These are phyloP conservation scores for Coemansia sp. DNA, from an alignment of 192 early-diverging fungal genomes.

Conservation along the genomic window DNA sequence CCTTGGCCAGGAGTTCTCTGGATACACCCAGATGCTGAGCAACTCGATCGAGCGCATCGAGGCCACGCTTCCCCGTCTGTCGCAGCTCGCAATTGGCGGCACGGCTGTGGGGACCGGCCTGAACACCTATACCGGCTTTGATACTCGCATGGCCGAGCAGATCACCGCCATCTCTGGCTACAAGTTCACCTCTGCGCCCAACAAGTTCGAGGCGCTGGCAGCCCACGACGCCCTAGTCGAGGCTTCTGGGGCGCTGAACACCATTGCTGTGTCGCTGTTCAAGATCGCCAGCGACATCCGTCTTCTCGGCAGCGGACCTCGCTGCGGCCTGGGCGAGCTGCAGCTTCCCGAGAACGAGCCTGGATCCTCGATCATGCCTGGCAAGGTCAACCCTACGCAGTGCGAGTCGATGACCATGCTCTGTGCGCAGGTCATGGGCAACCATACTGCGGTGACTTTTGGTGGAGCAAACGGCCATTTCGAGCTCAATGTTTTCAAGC, in stretches of 20 bases:
- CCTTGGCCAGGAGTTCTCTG: conserved; percentile 97
- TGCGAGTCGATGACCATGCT: conserved; percentile 99
- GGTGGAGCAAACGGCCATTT: conserved; percentile 97
- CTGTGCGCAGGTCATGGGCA: conserved; percentile 98
- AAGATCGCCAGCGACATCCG: conserved; percentile 99
- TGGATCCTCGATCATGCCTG: conserved; percentile 99
- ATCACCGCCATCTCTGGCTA: conserved; percentile 85
- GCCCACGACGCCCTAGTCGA: conserved; percentile 98
- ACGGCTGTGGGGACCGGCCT: conserved; percentile 97
- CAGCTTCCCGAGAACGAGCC: conserved; percentile 98
- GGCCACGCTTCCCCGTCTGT: conserved; percentile 76
- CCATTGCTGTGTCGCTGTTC: conserved; percentile 90
- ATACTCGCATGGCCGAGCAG: conserved; percentile 81
- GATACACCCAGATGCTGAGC: conserved; percentile 89
- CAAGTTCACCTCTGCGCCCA: conserved; percentile 92
- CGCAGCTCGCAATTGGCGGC: conserved; percentile 93
- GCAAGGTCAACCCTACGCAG: conserved; percentile 99
- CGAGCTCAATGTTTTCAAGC: conserved; percentile 99
- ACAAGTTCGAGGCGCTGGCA: conserved; percentile 99
- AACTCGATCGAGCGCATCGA: conserved; percentile 89
- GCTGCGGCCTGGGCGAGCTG: conserved; percentile 97
- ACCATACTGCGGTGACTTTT: conserved; percentile 89
- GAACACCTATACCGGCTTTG: conserved; percentile 93
- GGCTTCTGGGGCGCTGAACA: conserved; percentile 92
- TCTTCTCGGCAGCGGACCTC: conserved; percentile 92